Evolutionary conservation across 805 yeast genomes (phyloP).

Genomic region (Ogataea henricii): DNA sequence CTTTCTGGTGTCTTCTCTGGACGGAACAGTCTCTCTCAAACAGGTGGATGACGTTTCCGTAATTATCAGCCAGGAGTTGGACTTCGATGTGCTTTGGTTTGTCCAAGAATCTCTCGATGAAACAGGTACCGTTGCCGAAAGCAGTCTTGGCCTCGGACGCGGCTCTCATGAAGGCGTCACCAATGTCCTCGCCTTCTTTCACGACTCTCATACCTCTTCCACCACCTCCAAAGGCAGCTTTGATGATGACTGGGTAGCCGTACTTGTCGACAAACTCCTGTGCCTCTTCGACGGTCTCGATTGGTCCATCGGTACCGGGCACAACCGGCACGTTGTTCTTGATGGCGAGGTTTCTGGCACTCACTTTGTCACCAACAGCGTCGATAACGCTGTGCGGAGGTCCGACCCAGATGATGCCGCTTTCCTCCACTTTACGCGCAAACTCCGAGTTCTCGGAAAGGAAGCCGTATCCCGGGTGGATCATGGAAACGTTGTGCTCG

Average conservation of each 20-base stretch:
- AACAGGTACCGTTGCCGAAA: conserved; percentile 98
- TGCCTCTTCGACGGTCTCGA: conserved; percentile 78
- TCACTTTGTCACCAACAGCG: conserved; percentile 94
- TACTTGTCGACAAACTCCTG: conserved; percentile 72
- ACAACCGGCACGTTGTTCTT: conserved; percentile 86
- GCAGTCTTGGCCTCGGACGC: conserved; percentile 91
- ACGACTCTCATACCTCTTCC: conserved; percentile 99
- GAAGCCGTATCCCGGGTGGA: conserved; percentile 85
- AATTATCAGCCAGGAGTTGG: conserved; percentile 88
- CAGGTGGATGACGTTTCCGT: conserved; percentile 92
- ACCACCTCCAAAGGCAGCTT: conserved; percentile 99
- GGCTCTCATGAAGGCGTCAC: conserved; percentile 91
- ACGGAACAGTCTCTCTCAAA: conserved; percentile 99
- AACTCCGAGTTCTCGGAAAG: conserved; percentile 64
- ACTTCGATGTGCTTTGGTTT: conserved; percentile 98
- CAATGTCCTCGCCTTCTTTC: conserved; percentile 90
- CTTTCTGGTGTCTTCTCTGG: conserved; percentile 98
- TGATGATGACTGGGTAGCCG: conserved; percentile 95
- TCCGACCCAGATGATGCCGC: conserved; percentile 95
- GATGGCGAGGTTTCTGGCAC: conserved; percentile 86
- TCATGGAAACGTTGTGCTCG: conserved; percentile 76
- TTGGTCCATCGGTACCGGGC: conserved; percentile 98
- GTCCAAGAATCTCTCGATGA: conserved; percentile 92
- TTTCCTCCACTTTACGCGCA: conserved; percentile 86
- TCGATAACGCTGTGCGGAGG: conserved; percentile 88